A percentile compares a stretch with the other conserved stretches of the same genome.
Evolutionary conservation across 306 rosid species (phyloP).

Genomic region (Cicer chorassanicum): DNA sequence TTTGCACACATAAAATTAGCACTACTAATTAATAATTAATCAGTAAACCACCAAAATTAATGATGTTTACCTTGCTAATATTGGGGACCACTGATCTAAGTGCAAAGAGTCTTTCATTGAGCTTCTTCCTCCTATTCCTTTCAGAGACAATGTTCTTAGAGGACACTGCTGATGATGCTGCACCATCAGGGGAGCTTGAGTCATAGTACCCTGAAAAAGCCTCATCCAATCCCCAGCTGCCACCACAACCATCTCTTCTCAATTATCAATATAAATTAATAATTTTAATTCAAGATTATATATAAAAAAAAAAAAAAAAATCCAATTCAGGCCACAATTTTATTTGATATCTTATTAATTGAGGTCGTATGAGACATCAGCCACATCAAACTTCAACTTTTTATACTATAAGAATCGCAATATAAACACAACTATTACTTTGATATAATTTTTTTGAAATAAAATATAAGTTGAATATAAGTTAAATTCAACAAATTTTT

Average conservation of each 20-base stretch:
- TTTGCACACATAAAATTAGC: not conserved
- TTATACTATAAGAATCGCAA: not conserved
- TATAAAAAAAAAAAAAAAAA: not conserved
- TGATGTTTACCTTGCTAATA: conserved; percentile 73
- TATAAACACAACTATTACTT: not conserved
- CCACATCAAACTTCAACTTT: not conserved
- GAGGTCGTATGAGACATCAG: not conserved
- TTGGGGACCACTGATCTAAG: conserved; percentile 97
- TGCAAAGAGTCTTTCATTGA: conserved; percentile 87
- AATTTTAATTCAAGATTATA: not conserved
- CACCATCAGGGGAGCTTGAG: conserved; percentile 95
- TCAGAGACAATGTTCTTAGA: conserved; percentile 93
- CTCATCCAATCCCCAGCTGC: conserved; percentile 72
- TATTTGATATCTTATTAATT: not conserved
- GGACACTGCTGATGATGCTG: conserved; percentile 76
- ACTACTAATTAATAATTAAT: conserved; percentile 4
- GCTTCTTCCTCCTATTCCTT: conserved; percentile 90
- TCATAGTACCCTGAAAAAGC: conserved; percentile 76
- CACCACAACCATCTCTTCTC: not conserved
- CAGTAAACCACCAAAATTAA: not conserved
- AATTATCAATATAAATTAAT: not conserved
- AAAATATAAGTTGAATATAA: too few relatives aligned
- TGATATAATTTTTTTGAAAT: not conserved
- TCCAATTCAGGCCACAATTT: not conserved
- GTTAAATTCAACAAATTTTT: too few relatives aligned